Conservation (phyloP, 169 alveolate genomes). For the Plasmodium billcollinsi region DNA sequence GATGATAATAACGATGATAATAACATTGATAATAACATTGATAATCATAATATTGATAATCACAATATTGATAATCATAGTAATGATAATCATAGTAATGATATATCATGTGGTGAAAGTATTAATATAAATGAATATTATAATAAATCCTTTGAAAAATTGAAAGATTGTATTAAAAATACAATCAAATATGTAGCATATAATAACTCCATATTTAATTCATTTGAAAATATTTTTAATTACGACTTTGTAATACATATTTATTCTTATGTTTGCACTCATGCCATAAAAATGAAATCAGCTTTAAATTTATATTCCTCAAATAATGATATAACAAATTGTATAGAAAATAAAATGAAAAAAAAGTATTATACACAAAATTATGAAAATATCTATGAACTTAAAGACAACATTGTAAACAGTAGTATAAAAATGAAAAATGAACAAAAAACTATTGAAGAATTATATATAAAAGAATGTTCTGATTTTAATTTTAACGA, state of each 20-base stretch:
- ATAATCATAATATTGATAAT: neutral
- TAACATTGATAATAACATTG: neutral
- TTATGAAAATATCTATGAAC: neutral
- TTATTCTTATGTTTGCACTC: constrained; percentile 62
- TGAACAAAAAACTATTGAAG: neutral
- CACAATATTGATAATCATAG: neutral
- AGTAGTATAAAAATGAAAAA: constrained; percentile 50
- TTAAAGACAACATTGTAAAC: constrained; percentile 42
- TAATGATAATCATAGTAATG: neutral
- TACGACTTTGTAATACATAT: constrained; percentile 45
- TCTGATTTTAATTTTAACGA: constrained; percentile 45
- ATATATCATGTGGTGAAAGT: neutral
- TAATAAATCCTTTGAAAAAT: neutral
- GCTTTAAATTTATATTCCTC: neutral
- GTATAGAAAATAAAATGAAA: neutral
- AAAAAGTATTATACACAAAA: neutral
- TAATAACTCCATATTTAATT: neutral
- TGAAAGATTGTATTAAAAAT: too few species aligned
- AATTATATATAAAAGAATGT: constrained; percentile 34
- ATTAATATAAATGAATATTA: neutral
- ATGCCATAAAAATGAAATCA: constrained; percentile 33
- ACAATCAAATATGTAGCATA: neutral
- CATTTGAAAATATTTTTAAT: constrained; percentile 48
- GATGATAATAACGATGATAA: neutral
- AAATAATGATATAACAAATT: too few species aligned